Evolutionary conservation across 2,329 filamentous ascomycete genomes (phyloP), one percentile per base, ranked within the genome.

Genomic region (Fusarium sp.): DNA sequence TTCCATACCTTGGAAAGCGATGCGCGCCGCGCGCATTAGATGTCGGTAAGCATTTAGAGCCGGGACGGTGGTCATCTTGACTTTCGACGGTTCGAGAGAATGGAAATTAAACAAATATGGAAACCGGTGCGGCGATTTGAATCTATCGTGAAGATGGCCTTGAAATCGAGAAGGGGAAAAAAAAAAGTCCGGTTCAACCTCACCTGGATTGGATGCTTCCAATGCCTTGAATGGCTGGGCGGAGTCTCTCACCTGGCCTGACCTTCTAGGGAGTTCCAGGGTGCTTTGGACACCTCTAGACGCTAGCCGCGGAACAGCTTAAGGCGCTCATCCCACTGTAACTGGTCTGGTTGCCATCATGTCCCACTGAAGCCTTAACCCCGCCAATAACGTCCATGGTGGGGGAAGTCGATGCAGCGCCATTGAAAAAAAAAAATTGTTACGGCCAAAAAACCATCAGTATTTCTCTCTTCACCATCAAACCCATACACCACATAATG

Each of bases 41-140:
- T 91, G 86, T 76, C 94, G 86, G 82, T 98, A 98, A 39, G 93
- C 93, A 76, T 87, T 84, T 58, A 93, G 82, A 18, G 93, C 92
- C 84, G 94, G 89, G 43, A 61, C 52, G 54, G 62, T 70, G 19
- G 69, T 59, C 69, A 75, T 75, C 41, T 31, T 65, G 49, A 59
- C 5, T 18, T 21, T 50, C 41, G 7, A 19, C 14, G 19, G 53
- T 13, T 44, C 23, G 41, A 50, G 19, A 37, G 50, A 39, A 23
- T 7, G 34, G 10, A 16, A 28, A 10, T 8, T 23, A 2, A 31
- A 18, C 6, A 30, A 14, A n/a, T 11, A 11, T 26, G 28, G 19
- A n/a, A 28, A 21, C 7, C 43, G n/a, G 18, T 14, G 30, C 8
- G 39, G 19, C 2, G 31, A 28, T 16, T 37, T 30, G 7, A 2